Evolutionary conservation across 495 filamentous ascomycete species (phyloP).

Genomic region (Xylaria curta): DNA sequence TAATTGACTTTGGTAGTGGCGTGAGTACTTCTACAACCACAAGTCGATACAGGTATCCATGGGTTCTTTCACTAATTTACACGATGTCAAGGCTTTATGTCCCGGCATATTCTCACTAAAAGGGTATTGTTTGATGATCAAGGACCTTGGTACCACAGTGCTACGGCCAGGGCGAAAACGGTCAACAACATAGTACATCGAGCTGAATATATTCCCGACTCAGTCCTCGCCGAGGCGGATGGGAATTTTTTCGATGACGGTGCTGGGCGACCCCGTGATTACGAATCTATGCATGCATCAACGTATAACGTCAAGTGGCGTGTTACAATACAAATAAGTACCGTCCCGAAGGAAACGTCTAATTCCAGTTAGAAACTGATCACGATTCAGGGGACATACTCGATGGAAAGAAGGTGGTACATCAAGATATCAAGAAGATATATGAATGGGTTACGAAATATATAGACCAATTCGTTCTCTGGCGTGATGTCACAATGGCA

Average conservation of each 20-base stretch:
- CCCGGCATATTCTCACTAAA: neutral
- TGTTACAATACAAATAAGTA: neutral
- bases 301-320: neutral
- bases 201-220: neutral
- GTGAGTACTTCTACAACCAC: neutral
- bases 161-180: rapidly evolving
- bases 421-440: neutral
- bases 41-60: neutral
- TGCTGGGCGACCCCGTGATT: neutral
- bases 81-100: neutral
- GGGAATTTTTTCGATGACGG: neutral
- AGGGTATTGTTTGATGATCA: neutral
- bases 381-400: neutral
- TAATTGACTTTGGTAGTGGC: neutral
- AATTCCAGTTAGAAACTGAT: neutral
- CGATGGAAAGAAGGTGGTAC: neutral
- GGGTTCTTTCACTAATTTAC: neutral
- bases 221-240: neutral
- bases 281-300: neutral
- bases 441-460: neutral
- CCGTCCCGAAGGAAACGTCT: neutral
- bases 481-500: neutral
- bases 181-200: neutral
- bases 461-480: neutral
- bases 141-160: neutral